A percentile compares a stretch with the other conserved stretches of the same genome.
phyloP scores from a whole-genome alignment of 331 rosid species.

The Cydonia oblonga region DNA sequence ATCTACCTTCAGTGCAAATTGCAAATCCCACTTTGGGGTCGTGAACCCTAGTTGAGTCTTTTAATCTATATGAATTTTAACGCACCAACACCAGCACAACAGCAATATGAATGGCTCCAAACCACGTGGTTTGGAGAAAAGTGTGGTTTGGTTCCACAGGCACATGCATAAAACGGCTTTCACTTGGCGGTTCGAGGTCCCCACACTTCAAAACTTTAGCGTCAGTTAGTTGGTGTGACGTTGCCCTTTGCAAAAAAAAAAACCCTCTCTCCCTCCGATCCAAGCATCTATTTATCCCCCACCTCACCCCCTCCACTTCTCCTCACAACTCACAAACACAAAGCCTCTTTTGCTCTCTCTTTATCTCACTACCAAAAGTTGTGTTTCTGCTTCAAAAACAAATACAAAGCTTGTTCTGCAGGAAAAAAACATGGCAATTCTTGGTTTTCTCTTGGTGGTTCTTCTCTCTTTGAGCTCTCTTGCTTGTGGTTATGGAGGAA shows the following conservation, averaged over 20 bases:
- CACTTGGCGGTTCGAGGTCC: slow-evolving; percentile 48
- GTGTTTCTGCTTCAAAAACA: neutral
- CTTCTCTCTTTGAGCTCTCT: slow-evolving; percentile 18
- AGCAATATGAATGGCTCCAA: neutral
- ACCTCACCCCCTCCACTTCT: neutral
- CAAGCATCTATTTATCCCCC: slow-evolving; percentile 34
- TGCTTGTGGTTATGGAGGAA: slow-evolving; percentile 22
- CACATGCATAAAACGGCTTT: neutral
- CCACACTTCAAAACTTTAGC: slow-evolving; percentile 36
- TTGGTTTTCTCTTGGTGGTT: slow-evolving; percentile 30
- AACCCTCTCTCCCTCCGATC: neutral
- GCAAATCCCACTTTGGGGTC: neutral
- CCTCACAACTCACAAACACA: slow-evolving; percentile 10
- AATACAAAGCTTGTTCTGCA: neutral
- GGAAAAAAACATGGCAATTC: slow-evolving; percentile 27
- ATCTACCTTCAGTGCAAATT: neutral
- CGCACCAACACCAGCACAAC: neutral
- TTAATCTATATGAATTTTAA: neutral
- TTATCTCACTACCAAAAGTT: neutral
- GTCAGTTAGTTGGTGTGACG: slow-evolving; percentile 13
- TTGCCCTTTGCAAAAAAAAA: too few species aligned
- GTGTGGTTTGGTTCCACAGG: slow-evolving; percentile 7
- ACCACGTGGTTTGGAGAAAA: slow-evolving; percentile 32
- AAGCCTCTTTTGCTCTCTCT: neutral
- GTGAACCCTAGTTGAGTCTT: neutral